These are phyloP conservation scores for Arabidopsis lyrata DNA, from an alignment of 441 rosid species.

Conservation along the genomic window DNA sequence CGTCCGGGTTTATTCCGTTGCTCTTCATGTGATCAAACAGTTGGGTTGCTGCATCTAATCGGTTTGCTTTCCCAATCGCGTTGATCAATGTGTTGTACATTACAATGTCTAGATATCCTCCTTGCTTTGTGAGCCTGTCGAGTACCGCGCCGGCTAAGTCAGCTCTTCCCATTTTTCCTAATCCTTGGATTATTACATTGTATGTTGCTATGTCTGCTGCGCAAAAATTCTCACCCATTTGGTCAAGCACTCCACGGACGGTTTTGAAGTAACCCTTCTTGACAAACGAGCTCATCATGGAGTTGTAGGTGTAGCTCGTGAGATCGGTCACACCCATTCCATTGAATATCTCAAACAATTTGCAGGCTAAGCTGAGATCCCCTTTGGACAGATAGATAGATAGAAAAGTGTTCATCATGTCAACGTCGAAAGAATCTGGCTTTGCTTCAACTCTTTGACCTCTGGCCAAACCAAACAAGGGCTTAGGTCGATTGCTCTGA, in stretches of 20 bases:
- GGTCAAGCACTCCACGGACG: constrained; percentile 69
- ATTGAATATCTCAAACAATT: constrained; percentile 78
- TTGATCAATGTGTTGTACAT: constrained; percentile 92
- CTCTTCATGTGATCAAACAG: constrained; percentile 81
- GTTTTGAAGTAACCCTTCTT: constrained; percentile 77
- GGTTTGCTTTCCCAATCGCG: constrained; percentile 77
- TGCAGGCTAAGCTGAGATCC: constrained; percentile 85
- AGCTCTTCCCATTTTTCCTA: constrained; percentile 87
- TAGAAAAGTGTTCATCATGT: constrained; percentile 84
- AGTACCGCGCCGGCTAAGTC: constrained; percentile 75
- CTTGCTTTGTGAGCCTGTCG: constrained; percentile 70
- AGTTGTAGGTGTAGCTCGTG: constrained; percentile 77
- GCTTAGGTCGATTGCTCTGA: constrained; percentile 49
- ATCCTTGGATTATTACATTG: constrained; percentile 81
- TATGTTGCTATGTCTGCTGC: constrained; percentile 79
- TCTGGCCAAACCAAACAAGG: constrained; percentile 57
- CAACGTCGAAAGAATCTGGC: constrained; percentile 66
- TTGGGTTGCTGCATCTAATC: constrained; percentile 64
- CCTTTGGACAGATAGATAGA: constrained; percentile 87
- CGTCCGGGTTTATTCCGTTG: constrained; percentile 77
- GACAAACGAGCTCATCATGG: constrained; percentile 83
- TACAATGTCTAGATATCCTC: constrained; percentile 82
- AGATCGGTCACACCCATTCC: constrained; percentile 66
- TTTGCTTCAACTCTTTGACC: constrained; percentile 67
- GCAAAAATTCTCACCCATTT: constrained; percentile 75